phyloP scores from a whole-genome alignment of 2,329 filamentous ascomycete species.

The Cladosporium colombiae region DNA sequence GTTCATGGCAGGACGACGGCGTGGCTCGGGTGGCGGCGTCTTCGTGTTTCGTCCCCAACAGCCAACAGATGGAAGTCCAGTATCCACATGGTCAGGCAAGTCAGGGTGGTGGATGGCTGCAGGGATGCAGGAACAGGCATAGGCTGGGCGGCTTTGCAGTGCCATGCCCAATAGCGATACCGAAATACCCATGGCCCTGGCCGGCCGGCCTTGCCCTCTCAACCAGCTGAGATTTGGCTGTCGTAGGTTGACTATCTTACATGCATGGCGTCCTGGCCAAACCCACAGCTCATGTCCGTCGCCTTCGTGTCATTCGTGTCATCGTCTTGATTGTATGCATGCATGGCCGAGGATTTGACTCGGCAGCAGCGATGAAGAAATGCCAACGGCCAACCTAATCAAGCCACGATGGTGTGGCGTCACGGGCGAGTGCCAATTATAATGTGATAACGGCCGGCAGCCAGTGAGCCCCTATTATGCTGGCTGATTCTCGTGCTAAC shows the following conservation, averaged over 20 bases:
- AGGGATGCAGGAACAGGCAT: constrained; percentile 14
- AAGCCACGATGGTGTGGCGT: constrained; percentile 12
- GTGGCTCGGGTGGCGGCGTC: not conserved
- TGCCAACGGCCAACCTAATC: constrained; percentile 5
- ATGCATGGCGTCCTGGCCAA: not conserved
- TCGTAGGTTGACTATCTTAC: not conserved
- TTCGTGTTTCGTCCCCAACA: constrained; percentile 8
- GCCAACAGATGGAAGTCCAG: not conserved
- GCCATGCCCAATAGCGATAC: not conserved
- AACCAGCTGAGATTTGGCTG: not conserved
- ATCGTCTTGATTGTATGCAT: not conserved
- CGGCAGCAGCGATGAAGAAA: constrained; percentile 12
- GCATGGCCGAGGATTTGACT: constrained; percentile 2
- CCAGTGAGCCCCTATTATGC: constrained; percentile 6
- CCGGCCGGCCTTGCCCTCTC: not conserved
- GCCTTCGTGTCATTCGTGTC: not conserved
- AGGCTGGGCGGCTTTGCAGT: not conserved
- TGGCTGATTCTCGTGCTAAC: not conserved
- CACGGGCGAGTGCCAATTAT: not conserved
- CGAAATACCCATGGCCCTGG: not conserved
- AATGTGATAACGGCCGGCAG: constrained; percentile 12
- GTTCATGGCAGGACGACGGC: not conserved
- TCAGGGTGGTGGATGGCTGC: constrained; percentile 14
- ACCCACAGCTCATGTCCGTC: not conserved
- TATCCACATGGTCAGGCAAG: not conserved